phyloP scores from a whole-genome alignment of 495 filamentous ascomycete species.

The Sporormia fimetaria region DNA sequence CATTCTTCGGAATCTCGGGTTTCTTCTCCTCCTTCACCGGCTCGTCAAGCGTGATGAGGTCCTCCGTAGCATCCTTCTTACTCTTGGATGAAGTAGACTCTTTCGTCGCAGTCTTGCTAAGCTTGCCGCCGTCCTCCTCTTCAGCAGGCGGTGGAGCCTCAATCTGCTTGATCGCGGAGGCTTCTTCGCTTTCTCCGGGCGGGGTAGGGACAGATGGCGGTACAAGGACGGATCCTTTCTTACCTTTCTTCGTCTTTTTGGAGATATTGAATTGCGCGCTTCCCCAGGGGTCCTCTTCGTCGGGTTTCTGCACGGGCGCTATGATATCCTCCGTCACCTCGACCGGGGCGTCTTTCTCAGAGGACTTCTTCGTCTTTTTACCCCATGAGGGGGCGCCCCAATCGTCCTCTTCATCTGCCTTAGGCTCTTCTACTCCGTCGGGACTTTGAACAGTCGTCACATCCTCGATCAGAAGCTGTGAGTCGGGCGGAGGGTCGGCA shows the following conservation, averaged over 20 bases:
- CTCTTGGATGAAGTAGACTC: constrained; percentile 21
- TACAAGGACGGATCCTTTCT: constrained; percentile 25
- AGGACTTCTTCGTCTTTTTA: constrained; percentile 20
- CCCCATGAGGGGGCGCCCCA: constrained; percentile 20
- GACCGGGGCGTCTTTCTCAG: constrained; percentile 19
- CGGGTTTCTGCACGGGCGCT: constrained; percentile 18
- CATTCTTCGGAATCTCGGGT: constrained; percentile 5
- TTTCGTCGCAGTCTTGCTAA: constrained; percentile 20
- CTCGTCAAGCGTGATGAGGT: constrained; percentile 11
- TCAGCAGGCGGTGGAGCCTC: constrained; percentile 19
- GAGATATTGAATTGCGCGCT: constrained; percentile 17
- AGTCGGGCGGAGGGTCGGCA: constrained; percentile 12
- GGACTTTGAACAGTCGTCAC: constrained; percentile 15
- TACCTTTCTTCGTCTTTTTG: constrained; percentile 26
- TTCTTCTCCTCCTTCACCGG: constrained; percentile 8
- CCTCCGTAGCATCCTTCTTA: constrained; percentile 17
- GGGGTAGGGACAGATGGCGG: constrained; percentile 29
- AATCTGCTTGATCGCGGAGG: constrained; percentile 12
- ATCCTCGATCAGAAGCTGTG: constrained; percentile 19
- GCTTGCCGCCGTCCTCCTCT: constrained; percentile 23
- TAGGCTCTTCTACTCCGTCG: constrained; percentile 31
- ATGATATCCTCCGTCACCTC: constrained; percentile 20
- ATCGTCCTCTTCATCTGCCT: constrained; percentile 27
- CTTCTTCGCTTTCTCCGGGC: constrained; percentile 22
- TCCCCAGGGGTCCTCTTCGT: constrained; percentile 25